Base-by-base conservation (phyloP, 106 monocot species). In the Triglochin maritima region DNA sequence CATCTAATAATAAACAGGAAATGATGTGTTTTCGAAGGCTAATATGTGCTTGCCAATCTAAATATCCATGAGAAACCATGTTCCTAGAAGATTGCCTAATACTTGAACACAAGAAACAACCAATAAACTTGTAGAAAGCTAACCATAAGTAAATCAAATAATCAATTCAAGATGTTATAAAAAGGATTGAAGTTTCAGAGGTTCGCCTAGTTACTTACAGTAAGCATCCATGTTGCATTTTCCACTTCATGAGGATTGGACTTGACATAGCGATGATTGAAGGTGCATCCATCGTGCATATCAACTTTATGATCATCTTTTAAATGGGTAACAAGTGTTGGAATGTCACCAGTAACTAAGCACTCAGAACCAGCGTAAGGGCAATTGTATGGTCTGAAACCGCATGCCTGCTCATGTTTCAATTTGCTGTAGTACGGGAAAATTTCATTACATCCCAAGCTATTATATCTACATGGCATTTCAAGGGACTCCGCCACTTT, bases 331-430 rank as follows among this genome's bases (percentile, higher is more conserved):
- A 70, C 58, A 7, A 70, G 69, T 2, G 49, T 48, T 2, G 69
- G n/a, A 59, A 70, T 70, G 59, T 70, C 69, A 15, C 69, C 69
- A 4, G 44, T 14, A 59, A 70, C 17, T 12, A 48, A 59, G 48
- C 69, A 70, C 44, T 70, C 69, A 16, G 69, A 70, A 70, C 69
- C 69, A 57, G 69, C 69, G 48, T 70, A 70, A 47, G 69, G 69
- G 58, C 69, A 70, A 47, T 47, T 50, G 29, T 70, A 70, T 2
- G 69, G 69, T 41, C 69, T 57, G 41, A 49, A 70, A 16, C 58
- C 6, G 58, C 59, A 70, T 1, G 8, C 9, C 3, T 59, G 69
- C 17, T 70, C 69, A 16, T 70, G 69, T 16, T 59, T 70, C 46
- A 48, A 47, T 70, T 70, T 70, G 69, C 16, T 59, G 9, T 70